These are phyloP conservation scores for Claviceps pusilla DNA, from an alignment of 2,329 filamentous ascomycete species.

Conservation along the genomic window DNA sequence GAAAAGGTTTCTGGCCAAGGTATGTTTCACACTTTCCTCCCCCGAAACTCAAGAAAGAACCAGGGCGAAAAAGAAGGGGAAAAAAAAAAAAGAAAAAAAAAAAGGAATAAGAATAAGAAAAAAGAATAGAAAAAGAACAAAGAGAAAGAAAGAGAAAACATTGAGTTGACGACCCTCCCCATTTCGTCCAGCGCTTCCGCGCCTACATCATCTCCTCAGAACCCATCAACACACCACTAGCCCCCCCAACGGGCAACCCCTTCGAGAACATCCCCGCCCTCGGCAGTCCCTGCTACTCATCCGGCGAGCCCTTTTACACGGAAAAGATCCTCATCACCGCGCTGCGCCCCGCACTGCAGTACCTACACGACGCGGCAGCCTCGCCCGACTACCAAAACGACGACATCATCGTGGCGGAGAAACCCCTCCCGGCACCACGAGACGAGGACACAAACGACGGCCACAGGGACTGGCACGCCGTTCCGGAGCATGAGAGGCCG, in stretches of 20 bases:
- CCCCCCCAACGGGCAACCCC: slow-evolving; percentile 34
- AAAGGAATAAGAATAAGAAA: background rate
- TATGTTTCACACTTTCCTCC: slow-evolving; percentile 14
- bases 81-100: background rate
- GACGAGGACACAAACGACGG: slow-evolving; percentile 6
- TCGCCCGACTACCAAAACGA: slow-evolving; percentile 25
- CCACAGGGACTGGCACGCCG: slow-evolving; percentile 16
- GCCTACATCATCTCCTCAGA: slow-evolving; percentile 43
- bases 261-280: slow-evolving; percentile 26
- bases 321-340: slow-evolving; percentile 49
- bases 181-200: slow-evolving; percentile 34
- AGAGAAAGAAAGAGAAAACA: background rate
- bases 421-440: slow-evolving; percentile 1
- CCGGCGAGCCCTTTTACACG: slow-evolving; percentile 40
- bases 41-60: background rate
- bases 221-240: slow-evolving; percentile 36
- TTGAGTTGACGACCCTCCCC: background rate
- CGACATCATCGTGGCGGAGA: slow-evolving; percentile 16
- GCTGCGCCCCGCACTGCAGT: slow-evolving; percentile 39
- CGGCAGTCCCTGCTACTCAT: slow-evolving; percentile 56
- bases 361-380: slow-evolving; percentile 42
- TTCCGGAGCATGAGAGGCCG: slow-evolving; percentile 18
- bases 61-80: too few species aligned
- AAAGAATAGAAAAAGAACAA: background rate
- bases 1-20: slow-evolving; percentile 35